Percentiles rank a stretch among this genome's conserved stretches.
Conservation (phyloP, 1,284 basidiomycete species). For the Rhodotorula sp. region DNA sequence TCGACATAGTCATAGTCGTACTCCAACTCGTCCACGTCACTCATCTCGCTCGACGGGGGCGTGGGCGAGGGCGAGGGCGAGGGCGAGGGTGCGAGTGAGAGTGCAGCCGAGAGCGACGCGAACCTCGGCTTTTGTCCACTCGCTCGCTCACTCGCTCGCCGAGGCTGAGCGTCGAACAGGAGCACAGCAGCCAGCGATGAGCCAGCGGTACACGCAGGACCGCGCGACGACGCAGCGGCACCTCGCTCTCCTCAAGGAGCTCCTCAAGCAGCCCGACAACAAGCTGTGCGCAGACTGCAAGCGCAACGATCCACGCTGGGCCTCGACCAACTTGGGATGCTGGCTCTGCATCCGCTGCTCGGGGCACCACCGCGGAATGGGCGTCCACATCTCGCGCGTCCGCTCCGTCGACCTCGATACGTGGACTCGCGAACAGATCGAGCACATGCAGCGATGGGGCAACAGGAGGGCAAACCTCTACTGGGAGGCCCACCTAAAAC, state of each 20-base stretch:
- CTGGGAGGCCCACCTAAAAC: conserved; percentile 94
- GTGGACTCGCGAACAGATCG: conserved; percentile 98
- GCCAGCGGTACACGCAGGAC: conserved; percentile 38
- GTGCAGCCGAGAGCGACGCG: not conserved
- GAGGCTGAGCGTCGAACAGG: too few relatives aligned
- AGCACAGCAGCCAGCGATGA: conserved; percentile 19
- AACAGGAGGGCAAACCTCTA: conserved; percentile 88
- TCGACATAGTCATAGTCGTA: conserved; percentile 17
- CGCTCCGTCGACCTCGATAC: conserved; percentile 97
- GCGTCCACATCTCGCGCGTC: conserved; percentile 96
- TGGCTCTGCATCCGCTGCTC: conserved; percentile 85
- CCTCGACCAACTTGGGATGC: conserved; percentile 89
- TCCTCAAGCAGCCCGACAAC: conserved; percentile 59
- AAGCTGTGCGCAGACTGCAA: conserved; percentile 73
- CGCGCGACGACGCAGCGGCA: conserved; percentile 38
- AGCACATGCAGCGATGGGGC: conserved; percentile 92
- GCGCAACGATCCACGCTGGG: conserved; percentile 94
- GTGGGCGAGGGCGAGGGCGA: too few relatives aligned
- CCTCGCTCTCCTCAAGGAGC: conserved; percentile 71
- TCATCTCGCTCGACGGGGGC: too few relatives aligned
- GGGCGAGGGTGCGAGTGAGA: too few relatives aligned
- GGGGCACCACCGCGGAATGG: conserved; percentile 97
- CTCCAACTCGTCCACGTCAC: not conserved
- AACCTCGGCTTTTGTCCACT: too few relatives aligned
- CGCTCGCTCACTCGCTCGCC: too few relatives aligned